Base-by-base conservation (phyloP, 2,329 filamentous ascomycete genomes). In the Xylaria sp. region DNA sequence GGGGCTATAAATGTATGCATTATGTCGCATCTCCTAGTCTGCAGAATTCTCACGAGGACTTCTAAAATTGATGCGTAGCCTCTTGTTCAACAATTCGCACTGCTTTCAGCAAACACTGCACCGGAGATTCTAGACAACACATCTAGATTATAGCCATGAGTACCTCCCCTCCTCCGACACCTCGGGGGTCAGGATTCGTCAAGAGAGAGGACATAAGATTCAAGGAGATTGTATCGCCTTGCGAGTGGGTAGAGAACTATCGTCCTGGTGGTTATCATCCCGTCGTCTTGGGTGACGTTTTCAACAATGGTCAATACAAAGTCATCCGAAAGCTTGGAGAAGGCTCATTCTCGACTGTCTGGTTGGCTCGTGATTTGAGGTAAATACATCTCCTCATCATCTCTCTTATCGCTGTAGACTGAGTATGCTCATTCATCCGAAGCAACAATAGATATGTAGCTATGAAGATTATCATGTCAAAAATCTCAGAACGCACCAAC, bases 301-400 rank as follows among this genome's bases (percentile, higher is more conserved):
- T 78, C 41, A 31, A 77, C n/a, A 57, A 76, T 65, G 66, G 71
- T 31, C 71, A 75, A 55, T 79, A 79, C 69, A 73, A 75, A 60
- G 69, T 79, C 50, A 63, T 79, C 25, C 62, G 71, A 12, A 80
- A 79, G 65, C 71, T 80, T 10, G 77, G 77, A 20, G 56, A 76
- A 1, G 75, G 77, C 34, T 63, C 63, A 25, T 76, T 67, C 52
- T 77, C 76, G 37, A 78, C 76, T 3, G 73, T 75, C 3, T 79
- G 78, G 76, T 66, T 78, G 62, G 75, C 72, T 2, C 73, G 61
- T 46, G 80, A 82, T 70, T 46, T 68, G 13, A 73, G 44, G 78
- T 75, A 74, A 72, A 63, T 66, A 10, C 4, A 64, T 68, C 52
- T 52, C 18, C 12, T 58, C 15, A 28, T 46, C 37, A 13, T 64